Percentiles rank a stretch among this genome's conserved stretches.
phyloP scores from a whole-genome alignment of 352 stramenopile species.

The Pythium oligandrum region DNA sequence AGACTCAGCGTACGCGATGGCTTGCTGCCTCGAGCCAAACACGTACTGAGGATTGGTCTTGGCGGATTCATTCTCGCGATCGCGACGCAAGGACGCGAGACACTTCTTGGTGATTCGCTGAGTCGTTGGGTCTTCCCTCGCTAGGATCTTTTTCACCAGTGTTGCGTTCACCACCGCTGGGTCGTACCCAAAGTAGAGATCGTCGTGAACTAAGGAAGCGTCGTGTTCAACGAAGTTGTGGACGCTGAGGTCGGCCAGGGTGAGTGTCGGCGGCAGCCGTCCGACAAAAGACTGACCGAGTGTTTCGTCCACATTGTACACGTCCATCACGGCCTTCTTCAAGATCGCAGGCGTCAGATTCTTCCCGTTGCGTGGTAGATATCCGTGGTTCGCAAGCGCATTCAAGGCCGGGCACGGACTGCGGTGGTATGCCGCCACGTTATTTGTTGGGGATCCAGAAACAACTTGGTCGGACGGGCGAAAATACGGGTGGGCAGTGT shows the following conservation, averaged over 20 bases:
- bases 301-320: constrained; percentile 41
- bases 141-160: constrained; percentile 33
- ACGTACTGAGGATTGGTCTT: constrained; percentile 36
- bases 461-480: constrained; percentile 32
- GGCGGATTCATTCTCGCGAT: constrained; percentile 37
- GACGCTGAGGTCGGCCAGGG: constrained; percentile 39
- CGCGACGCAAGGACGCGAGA: constrained; percentile 37
- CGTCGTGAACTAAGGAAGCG: constrained; percentile 60
- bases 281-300: constrained; percentile 31
- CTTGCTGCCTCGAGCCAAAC: constrained; percentile 30
- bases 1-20: constrained; percentile 38
- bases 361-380: constrained; percentile 56
- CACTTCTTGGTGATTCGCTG: constrained; percentile 26
- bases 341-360: constrained; percentile 34
- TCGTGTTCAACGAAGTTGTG: constrained; percentile 72
- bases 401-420: constrained; percentile 65
- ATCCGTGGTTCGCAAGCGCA: constrained; percentile 64
- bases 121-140: constrained; percentile 16
- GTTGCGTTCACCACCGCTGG: constrained; percentile 38
- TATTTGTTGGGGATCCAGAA: constrained; percentile 46
- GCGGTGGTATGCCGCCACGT: constrained; percentile 35
- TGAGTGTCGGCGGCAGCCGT: constrained; percentile 32
- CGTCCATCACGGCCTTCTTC: constrained; percentile 29
- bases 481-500: constrained; percentile 25
- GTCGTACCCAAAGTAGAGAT: constrained; percentile 39